These are phyloP conservation scores for Mitragyna speciosa DNA, from an alignment of 257 asterid species.

Conservation along the genomic window DNA sequence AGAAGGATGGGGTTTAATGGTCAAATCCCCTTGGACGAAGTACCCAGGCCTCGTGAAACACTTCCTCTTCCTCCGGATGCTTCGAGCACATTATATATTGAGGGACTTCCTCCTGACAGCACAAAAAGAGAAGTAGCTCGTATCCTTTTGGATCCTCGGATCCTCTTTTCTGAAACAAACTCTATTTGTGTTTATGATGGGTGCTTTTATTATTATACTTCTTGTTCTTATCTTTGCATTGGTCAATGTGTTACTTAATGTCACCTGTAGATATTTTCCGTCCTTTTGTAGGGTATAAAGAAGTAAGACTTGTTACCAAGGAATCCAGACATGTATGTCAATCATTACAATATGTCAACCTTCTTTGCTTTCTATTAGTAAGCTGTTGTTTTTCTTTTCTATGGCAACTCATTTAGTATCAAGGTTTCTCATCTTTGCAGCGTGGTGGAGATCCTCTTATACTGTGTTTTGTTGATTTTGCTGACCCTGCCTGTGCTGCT, in stretches of 20 bases:
- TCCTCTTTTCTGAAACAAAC: conserved; percentile 1
- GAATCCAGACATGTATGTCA: conserved; percentile 49
- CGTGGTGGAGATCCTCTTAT: conserved; percentile 55
- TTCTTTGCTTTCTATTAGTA: conserved; percentile 1
- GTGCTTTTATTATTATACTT: neutral
- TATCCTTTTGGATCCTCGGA: conserved; percentile 36
- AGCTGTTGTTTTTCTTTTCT: neutral
- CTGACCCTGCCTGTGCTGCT: conserved; percentile 58
- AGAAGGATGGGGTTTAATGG: conserved; percentile 35
- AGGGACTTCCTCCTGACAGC: conserved; percentile 60
- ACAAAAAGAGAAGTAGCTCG: conserved; percentile 58
- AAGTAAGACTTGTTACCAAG: conserved; percentile 58
- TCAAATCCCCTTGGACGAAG: conserved; percentile 34
- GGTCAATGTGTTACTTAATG: conserved; percentile 26
- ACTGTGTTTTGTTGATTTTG: conserved; percentile 57
- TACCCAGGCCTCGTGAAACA: conserved; percentile 39
- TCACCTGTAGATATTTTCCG: conserved; percentile 47
- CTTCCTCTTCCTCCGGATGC: conserved; percentile 62
- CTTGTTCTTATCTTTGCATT: neutral
- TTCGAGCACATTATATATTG: conserved; percentile 50
- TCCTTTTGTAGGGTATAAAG: conserved; percentile 60
- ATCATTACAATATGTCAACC: neutral
- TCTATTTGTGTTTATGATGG: neutral
- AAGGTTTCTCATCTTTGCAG: conserved; percentile 31
- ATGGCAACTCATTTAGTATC: neutral